Evolutionary conservation across 2,329 filamentous ascomycete genomes (phyloP), one percentile per base, ranked within the genome.

Genomic region (Penicillium sp.): DNA sequence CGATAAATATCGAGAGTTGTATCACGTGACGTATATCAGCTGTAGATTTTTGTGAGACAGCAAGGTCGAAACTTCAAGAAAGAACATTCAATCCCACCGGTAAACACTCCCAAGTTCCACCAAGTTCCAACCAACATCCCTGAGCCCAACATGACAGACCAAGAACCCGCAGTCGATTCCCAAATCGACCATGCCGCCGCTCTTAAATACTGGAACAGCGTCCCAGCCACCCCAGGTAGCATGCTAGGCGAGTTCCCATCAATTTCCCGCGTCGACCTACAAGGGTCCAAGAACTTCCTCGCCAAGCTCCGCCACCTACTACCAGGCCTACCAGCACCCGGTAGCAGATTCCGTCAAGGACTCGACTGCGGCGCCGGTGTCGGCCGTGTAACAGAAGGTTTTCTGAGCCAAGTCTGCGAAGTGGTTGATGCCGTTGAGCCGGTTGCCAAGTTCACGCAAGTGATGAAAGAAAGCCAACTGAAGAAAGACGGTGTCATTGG

Each of bases 361-460:
- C 78, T 77, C 12, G 82, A 84, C 62, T 82, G 80, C 56, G 81
- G 82, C 16, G 82, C 82, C 0, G 81, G 91, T 0, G 95, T 95
- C 49, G 92, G 91, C 0, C 78, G 92, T 35, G 80, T 96, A 51
- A 95, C 89, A 0, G 78, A 86, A 49, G 87, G 87, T 0, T 77
- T 96, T 3, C 75, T 96, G n/a, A 71, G 85, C 25, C 75, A 81
- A 19, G 73, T 92, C 1, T 84, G 86, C n/a, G 74, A 81, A 13
- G 72, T 77, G 2, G 85, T 95, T 6, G 91, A 96, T 66, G 77
- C 95, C 18, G 82, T 96, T 28, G 91, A 96, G 74, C 92, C 91
- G 0, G 81, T 95, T 16, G 75, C 77, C 59, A 89, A 90, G 65
- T 95, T 96, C 70, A 90, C 89, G 1, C 77, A 78, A 12, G 73